Evolutionary conservation across 345 rosid species (phyloP), one percentile per base, ranked within the genome.

Genomic region (Jatropha curcas): DNA sequence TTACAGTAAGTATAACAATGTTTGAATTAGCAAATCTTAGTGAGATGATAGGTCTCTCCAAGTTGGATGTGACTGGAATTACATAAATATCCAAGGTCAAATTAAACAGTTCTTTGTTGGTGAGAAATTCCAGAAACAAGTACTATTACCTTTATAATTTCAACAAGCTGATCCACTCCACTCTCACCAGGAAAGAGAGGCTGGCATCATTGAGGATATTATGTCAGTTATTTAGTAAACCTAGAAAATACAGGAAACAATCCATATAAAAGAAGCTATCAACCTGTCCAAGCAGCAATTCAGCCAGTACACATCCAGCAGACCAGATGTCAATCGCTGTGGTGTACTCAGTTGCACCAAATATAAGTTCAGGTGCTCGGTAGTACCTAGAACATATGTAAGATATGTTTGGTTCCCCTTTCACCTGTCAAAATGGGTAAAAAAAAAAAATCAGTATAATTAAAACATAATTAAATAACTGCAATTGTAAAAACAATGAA

Each of bases 261-360:
- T 30, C 24, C 52, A 22, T 30, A 24, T 53, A 50, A 46, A 65
- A 17, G 10, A 43, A 63, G 72, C 56, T 27, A 57, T 72, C 58
- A 50, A 95, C 99, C 92, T 92, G 99, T 43, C 99, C 99, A 62
- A 91, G 92, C 13, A 95, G 87, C 70, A 95, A 84, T 81, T 95
- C 99, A 17, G 98, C 99, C 34, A 95, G 84, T 73, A 92, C 98
- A 71, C 99, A 95, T 25, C 99, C 99, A 46, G 91, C 97, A 51
- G 99, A 95, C 99, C 98, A 95, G 82, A 95, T 89, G 76, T 95
- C 99, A 76, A 95, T 92, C 50, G 99, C 97, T 27, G 98, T 81
- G 67, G 98, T 91, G 81, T 95, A 95, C 84, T 92, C 97, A 0
- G 97, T 95, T 9, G 99, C 98, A 27, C 99, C 99, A 73, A 95